Base-by-base conservation (phyloP, 192 early-diverging fungal species). In the Pilobolus umbonatus region DNA sequence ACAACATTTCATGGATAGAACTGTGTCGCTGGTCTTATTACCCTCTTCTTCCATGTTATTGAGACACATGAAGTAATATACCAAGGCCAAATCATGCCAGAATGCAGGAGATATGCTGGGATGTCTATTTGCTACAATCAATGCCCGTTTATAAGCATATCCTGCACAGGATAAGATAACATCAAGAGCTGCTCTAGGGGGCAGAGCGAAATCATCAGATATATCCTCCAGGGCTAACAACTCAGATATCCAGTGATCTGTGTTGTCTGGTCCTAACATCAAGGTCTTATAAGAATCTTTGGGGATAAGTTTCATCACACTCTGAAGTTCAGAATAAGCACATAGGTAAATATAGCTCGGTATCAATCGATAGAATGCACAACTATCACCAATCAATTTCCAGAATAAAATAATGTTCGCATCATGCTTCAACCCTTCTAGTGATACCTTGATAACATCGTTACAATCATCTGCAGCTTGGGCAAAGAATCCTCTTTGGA, bases 331-430 rank as follows among this genome's bases (percentile, higher is more conserved):
- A 0, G 38, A 54, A 11, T 72, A 65, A 9, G 67, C 61, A 26
- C 73, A 71, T 0, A 78, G 54, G 17, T 70, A 34, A 0, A 82
- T 31, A 50, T 82, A 82, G 22, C 65, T 78, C n/a, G 70, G 71
- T 7, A 84, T 68, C 4, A 36, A n/a, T 5, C 71, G 56, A 29
- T 75, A 80, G 1, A 67, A 64, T 9, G 64, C 17, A 51, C 86
- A 89, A 2, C 84, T 74, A 45, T 81, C 74, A 17, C 74, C 75
- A 2, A 85, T 75, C 25, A 83, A 48, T 52, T 86, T 82, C 87
- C 87, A 88, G 12, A 78, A 63, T 38, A 72, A 76, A 38, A 75
- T 64, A 28, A 75, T 62, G 6, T 68, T 52, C 8, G 26, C 25
- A 35, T 75, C 57, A 10, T 34, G 42, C 9, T 66, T 14, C 19